Conservation (phyloP, 23 red algal species). For the Agarophyton chilense region DNA sequence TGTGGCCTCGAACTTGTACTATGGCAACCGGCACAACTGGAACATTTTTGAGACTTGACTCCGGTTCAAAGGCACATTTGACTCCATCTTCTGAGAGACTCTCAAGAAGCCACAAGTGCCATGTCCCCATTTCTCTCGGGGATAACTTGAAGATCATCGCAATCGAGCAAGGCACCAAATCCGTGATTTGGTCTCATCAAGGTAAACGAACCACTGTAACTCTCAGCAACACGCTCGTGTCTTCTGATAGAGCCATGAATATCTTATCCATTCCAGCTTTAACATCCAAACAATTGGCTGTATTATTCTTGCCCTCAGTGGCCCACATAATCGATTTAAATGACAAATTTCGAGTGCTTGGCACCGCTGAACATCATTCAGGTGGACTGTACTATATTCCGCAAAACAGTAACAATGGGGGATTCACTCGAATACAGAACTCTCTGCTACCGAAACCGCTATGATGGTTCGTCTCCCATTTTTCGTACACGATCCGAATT, state of each 20-base stretch:
- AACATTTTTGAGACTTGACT: not conserved
- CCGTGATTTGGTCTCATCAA: not conserved
- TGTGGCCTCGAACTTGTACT: no score
- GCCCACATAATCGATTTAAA: conserved; percentile 15
- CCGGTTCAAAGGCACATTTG: not conserved
- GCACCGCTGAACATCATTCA: not conserved
- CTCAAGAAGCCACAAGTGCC: not conserved
- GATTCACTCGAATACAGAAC: no score
- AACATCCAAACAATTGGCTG: not conserved
- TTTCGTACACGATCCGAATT: no score
- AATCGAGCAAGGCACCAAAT: not conserved
- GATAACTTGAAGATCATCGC: conserved; percentile 6
- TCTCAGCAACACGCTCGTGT: conserved; percentile 3
- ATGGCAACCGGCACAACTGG: not conserved
- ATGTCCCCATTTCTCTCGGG: not conserved
- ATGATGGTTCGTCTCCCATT: no score
- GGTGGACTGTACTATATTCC: conserved; percentile 25
- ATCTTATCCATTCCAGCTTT: conserved; percentile 15
- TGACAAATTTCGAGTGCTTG: not conserved
- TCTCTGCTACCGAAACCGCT: no score
- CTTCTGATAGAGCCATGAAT: not conserved
- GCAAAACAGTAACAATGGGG: no score
- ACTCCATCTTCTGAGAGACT: not conserved
- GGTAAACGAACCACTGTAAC: not conserved
- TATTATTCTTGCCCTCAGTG: not conserved